A percentile compares a stretch with the other conserved stretches of the same genome.
Conservation (phyloP, 2,329 filamentous ascomycete genomes). For the Talaromyces sp. region DNA sequence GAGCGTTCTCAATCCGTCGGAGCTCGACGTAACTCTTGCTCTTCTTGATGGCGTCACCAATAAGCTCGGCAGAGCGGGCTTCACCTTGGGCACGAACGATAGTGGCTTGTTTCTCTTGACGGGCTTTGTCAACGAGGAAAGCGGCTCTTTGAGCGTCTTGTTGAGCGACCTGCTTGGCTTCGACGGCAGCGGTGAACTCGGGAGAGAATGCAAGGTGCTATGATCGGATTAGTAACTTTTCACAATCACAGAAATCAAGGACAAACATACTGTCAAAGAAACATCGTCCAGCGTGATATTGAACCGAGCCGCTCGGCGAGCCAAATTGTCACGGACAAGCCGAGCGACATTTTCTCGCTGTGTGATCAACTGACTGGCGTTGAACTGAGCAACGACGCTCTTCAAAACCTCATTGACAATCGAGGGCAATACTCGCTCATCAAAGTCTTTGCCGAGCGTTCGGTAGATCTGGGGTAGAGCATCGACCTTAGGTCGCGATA, state of each 20-base stretch:
- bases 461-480: slow-evolving; percentile 95
- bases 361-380: slow-evolving; percentile 95
- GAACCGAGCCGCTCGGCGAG: slow-evolving; percentile 85
- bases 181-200: slow-evolving; percentile 65
- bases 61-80: slow-evolving; percentile 93
- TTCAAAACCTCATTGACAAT: slow-evolving; percentile 99
- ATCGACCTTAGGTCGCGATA: slow-evolving; percentile 81
- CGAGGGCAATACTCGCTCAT: slow-evolving; percentile 91
- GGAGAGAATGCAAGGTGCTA: slow-evolving; percentile 66
- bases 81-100: slow-evolving; percentile 99
- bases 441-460: slow-evolving; percentile 91
- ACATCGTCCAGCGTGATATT: slow-evolving; percentile 98
- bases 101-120: slow-evolving; percentile 99
- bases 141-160: slow-evolving; percentile 96
- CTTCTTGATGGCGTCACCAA: slow-evolving; percentile 99
- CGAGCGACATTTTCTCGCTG: slow-evolving; percentile 95
- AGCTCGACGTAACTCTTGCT: slow-evolving; percentile 93
- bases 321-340: slow-evolving; percentile 88
- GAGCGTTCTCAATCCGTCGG: slow-evolving; percentile 95
- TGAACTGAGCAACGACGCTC: slow-evolving; percentile 98
- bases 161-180: slow-evolving; percentile 67
- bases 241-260: no score
- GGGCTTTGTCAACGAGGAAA: slow-evolving; percentile 97
- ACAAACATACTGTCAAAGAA: slow-evolving; percentile 72
- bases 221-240: slow-evolving; percentile 16